Conservation (phyloP, 371 early-diverging fungal genomes). For the Blastocladiella emersonii region DNA sequence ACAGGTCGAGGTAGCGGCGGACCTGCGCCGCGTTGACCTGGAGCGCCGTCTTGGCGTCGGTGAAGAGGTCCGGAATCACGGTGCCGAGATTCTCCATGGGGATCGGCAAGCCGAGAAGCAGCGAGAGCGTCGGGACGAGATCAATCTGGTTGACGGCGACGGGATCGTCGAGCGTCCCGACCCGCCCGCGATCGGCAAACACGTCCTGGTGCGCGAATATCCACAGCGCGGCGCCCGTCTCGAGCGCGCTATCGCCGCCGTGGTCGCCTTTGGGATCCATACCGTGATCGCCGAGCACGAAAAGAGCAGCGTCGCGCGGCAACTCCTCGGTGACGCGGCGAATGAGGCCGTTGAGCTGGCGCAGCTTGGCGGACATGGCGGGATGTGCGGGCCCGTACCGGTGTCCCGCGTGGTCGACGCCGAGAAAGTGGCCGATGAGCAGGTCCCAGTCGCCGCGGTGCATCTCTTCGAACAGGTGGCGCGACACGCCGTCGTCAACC, state of each 20-base stretch:
- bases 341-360: slow-evolving; percentile 69
- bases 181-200: too few relatives aligned
- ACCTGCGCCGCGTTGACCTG: slow-evolving; percentile 60
- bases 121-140: slow-evolving; percentile 72
- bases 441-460: slow-evolving; percentile 53
- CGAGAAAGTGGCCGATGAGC: slow-evolving; percentile 78
- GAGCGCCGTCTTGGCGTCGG: background rate
- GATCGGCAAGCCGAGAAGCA: slow-evolving; percentile 69
- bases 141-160: slow-evolving; percentile 69
- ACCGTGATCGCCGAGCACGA: slow-evolving; percentile 98
- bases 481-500: slow-evolving; percentile 70
- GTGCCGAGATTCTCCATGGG: slow-evolving; percentile 83
- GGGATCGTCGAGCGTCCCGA: background rate
- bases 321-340: slow-evolving; percentile 45
- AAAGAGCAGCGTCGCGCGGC: slow-evolving; percentile 73
- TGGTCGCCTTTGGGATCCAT: slow-evolving; percentile 98
- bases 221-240: slow-evolving; percentile 73
- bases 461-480: slow-evolving; percentile 43
- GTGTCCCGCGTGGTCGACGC: slow-evolving; percentile 96
- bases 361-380: slow-evolving; percentile 67
- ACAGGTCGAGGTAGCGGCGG: slow-evolving; percentile 47
- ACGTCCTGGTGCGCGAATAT: slow-evolving; percentile 28
- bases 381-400: slow-evolving; percentile 76
- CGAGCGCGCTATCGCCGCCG: slow-evolving; percentile 86
- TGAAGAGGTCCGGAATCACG: slow-evolving; percentile 60